Evolutionary conservation across 371 early-diverging fungal species (phyloP).

Genomic region (Syncephalastrum contaminatum): DNA sequence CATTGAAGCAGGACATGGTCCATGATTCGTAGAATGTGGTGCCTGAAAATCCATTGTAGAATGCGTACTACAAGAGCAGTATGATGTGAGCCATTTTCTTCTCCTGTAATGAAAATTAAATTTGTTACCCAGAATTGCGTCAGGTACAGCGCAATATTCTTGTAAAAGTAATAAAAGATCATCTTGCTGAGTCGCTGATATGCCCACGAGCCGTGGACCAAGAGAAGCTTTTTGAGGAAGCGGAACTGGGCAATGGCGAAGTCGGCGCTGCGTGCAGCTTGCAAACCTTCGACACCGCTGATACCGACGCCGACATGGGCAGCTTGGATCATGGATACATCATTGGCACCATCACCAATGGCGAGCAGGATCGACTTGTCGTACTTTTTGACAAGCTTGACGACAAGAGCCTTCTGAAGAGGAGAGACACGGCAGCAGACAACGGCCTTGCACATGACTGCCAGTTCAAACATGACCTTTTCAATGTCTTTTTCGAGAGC

Average conservation of each 20-base stretch:
- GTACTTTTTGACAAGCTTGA: conserved; percentile 80
- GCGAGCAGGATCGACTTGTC: conserved; percentile 78
- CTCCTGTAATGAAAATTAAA: too few species aligned
- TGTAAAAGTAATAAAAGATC: conserved; percentile 92
- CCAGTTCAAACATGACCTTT: conserved; percentile 69
- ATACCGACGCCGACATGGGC: conserved; percentile 98
- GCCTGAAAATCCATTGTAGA: conserved; percentile 89
- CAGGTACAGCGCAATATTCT: conserved; percentile 93
- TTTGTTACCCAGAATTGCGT: conserved; percentile 92
- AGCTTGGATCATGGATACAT: conserved; percentile 97
- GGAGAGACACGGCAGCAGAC: conserved; percentile 95
- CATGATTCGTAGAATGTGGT: conserved; percentile 93
- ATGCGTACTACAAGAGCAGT: conserved; percentile 58
- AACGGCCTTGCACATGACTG: conserved; percentile 79
- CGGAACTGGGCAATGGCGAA: conserved; percentile 95
- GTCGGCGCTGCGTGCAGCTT: conserved; percentile 95
- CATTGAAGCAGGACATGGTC: conserved; percentile 89
- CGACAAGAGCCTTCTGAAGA: conserved; percentile 90
- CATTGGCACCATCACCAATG: conserved; percentile 99
- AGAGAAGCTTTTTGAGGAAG: conserved; percentile 80
- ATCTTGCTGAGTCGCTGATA: conserved; percentile 87
- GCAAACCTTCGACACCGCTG: conserved; percentile 96
- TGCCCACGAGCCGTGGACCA: conserved; percentile 94
- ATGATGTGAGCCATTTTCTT: background rate
- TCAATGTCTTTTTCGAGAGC: conserved; percentile 71